Evolutionary conservation across 1,139 yeast genomes (phyloP).

Genomic region (Sugiyamaella pinicola): DNA sequence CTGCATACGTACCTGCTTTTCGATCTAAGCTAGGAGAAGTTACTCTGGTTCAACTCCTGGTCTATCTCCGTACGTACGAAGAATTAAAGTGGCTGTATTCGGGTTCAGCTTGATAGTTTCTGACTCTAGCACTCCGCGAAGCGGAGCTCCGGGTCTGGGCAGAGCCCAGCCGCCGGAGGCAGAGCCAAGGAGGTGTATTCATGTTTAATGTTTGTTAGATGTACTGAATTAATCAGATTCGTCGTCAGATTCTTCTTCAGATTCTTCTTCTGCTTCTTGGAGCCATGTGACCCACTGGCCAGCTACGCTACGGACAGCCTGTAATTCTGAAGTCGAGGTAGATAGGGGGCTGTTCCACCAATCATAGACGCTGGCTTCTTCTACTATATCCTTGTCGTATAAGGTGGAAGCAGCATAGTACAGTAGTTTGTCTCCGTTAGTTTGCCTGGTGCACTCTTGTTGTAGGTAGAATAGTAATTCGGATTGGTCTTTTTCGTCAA

Average conservation of each 20-base stretch:
- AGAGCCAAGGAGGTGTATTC: too few relatives aligned
- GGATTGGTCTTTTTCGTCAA: conserved; percentile 73
- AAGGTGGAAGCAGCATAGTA: conserved; percentile 67
- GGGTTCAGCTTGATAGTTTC: too few relatives aligned
- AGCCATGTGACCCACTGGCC: conserved; percentile 85
- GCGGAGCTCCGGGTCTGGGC: too few relatives aligned
- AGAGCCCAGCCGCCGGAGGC: too few relatives aligned
- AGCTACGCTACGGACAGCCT: conserved; percentile 57
- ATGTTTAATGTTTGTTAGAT: background rate
- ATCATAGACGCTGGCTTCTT: conserved; percentile 71
- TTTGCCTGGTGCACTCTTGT: conserved; percentile 46
- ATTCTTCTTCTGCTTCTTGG: conserved; percentile 78
- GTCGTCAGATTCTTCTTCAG: conserved; percentile 42
- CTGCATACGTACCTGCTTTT: conserved; percentile 1
- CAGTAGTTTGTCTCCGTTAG: conserved; percentile 53
- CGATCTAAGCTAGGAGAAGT: background rate
- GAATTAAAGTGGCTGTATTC: too few relatives aligned
- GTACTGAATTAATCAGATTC: conserved; percentile 16
- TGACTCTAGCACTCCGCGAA: too few relatives aligned
- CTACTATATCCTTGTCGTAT: conserved; percentile 78
- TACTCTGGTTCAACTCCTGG: too few relatives aligned
- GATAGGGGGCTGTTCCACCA: conserved; percentile 73
- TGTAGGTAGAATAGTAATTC: conserved; percentile 70
- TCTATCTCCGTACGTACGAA: too few relatives aligned
- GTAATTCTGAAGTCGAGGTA: conserved; percentile 49